A percentile compares a stretch with the other conserved stretches of the same genome.
phyloP scores from a whole-genome alignment of 1,139 yeast species.

The Eremothecium coryli region DNA sequence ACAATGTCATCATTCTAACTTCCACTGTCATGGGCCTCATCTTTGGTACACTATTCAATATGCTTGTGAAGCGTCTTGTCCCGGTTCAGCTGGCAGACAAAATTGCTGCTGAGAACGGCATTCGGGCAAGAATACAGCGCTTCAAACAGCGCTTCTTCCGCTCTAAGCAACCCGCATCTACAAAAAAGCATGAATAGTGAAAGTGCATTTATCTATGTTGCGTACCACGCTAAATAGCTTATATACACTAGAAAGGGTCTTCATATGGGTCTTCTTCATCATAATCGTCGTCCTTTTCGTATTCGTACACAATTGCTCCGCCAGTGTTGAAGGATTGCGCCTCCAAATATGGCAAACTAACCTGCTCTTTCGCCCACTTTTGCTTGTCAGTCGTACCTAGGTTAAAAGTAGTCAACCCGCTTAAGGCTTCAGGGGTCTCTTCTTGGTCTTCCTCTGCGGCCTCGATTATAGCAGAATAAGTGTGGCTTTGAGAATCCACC shows the following conservation, averaged over 20 bases:
- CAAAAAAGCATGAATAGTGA: no score
- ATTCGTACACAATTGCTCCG: conserved; percentile 91
- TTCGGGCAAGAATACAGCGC: conserved; percentile 3
- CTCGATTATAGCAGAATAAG: conserved; percentile 33
- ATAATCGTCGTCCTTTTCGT: conserved; percentile 75
- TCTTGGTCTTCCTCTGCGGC: conserved; percentile 28
- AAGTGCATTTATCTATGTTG: no score
- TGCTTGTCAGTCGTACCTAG: conserved; percentile 68
- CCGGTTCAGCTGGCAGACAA: conserved; percentile 67
- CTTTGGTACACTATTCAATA: conserved; percentile 78
- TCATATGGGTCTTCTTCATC: conserved; percentile 98
- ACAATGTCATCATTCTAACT: conserved; percentile 88
- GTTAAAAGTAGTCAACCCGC: conserved; percentile 80
- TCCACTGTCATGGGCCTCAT: conserved; percentile 89
- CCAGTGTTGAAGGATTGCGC: conserved; percentile 76
- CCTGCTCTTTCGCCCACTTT: conserved; percentile 68
- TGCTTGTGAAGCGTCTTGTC: conserved; percentile 64
- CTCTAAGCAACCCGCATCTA: neutral
- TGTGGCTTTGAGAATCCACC: conserved; percentile 46
- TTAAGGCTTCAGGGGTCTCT: conserved; percentile 42
- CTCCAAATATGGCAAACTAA: conserved; percentile 78
- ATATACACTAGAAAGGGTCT: conserved; percentile 60
- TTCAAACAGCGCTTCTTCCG: neutral
- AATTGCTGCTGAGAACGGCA: conserved; percentile 7
- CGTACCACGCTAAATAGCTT: neutral